Conservation (phyloP, 2,329 filamentous ascomycete genomes). For the Verticillium dahliae region DNA sequence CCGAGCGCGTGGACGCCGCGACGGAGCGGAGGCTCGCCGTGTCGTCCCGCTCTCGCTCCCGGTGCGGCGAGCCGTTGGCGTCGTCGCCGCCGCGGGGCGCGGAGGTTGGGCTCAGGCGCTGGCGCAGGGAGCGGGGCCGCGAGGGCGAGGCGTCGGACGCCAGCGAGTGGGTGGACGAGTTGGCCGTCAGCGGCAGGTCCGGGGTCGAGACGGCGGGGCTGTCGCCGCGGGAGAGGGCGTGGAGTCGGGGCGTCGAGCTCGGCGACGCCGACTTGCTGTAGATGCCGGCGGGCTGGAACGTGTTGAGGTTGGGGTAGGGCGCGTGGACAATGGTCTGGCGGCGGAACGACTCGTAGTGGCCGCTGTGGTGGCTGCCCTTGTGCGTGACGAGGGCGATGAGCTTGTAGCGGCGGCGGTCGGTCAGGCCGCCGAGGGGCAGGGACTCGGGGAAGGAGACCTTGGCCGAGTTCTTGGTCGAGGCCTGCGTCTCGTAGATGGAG, state of each 20-base stretch:
- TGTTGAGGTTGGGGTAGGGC: slow-evolving; percentile 76
- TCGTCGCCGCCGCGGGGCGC: slow-evolving; percentile 22
- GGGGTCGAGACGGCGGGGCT: slow-evolving; percentile 41
- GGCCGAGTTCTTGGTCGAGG: slow-evolving; percentile 86
- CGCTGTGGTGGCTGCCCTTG: slow-evolving; percentile 91
- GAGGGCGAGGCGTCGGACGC: slow-evolving; percentile 25
- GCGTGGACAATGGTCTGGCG: slow-evolving; percentile 67
- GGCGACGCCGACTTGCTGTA: slow-evolving; percentile 60
- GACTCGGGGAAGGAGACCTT: slow-evolving; percentile 89
- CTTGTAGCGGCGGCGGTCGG: slow-evolving; percentile 74
- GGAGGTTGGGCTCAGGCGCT: slow-evolving; percentile 8
- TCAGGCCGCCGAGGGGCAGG: slow-evolving; percentile 73
- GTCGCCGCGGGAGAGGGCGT: slow-evolving; percentile 24
- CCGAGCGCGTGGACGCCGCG: slow-evolving; percentile 49
- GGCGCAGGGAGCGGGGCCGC: slow-evolving; percentile 2
- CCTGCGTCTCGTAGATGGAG: slow-evolving; percentile 78
- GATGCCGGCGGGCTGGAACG: slow-evolving; percentile 67
- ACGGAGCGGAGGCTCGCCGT: slow-evolving; percentile 48
- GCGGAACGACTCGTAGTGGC: slow-evolving; percentile 94
- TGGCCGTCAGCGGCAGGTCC: slow-evolving; percentile 35
- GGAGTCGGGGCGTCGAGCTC: slow-evolving; percentile 39
- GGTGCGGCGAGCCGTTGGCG: slow-evolving; percentile 14
- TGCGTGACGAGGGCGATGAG: slow-evolving; percentile 86
- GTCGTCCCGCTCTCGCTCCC: slow-evolving; percentile 26
- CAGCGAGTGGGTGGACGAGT: slow-evolving; percentile 18